Percentiles rank a stretch among this genome's conserved stretches.
phyloP scores from a whole-genome alignment of 176 grass and related monocot species.

The Thinopyrum elongatum region DNA sequence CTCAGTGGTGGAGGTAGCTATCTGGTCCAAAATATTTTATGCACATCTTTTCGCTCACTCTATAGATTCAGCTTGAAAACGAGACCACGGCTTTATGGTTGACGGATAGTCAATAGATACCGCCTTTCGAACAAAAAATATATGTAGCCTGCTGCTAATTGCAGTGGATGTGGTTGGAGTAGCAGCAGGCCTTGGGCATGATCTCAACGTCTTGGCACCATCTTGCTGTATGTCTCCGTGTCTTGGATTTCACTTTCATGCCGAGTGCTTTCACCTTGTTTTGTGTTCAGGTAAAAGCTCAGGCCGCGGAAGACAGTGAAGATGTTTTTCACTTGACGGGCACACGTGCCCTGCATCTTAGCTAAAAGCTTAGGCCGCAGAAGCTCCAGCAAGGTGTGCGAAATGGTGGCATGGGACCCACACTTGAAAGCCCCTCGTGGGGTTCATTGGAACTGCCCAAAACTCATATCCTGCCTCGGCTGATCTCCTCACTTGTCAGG shows the following conservation, averaged over 20 bases:
- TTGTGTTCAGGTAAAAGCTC: neutral
- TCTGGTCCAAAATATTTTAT: slow-evolving; percentile 4
- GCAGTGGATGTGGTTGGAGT: neutral
- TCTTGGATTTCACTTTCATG: neutral
- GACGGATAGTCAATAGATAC: neutral
- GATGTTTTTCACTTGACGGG: neutral
- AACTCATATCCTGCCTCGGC: neutral
- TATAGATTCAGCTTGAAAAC: neutral
- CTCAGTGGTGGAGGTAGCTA: slow-evolving; percentile 25
- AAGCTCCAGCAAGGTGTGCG: neutral
- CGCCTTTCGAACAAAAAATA: neutral
- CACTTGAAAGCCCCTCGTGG: neutral
- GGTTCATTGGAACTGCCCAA: neutral
- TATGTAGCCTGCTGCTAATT: neutral
- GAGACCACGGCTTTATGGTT: neutral
- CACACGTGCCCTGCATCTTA: too few species aligned
- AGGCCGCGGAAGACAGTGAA: too few species aligned
- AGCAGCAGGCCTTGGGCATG: neutral
- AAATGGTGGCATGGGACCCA: neutral
- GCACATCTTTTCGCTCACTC: neutral
- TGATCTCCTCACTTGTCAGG: neutral
- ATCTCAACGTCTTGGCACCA: neutral
- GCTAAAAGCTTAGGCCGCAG: neutral
- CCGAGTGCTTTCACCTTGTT: neutral
- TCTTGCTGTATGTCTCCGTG: neutral